phyloP scores from a whole-genome alignment of 345 rosid species.

The Hypericum perforatum region DNA sequence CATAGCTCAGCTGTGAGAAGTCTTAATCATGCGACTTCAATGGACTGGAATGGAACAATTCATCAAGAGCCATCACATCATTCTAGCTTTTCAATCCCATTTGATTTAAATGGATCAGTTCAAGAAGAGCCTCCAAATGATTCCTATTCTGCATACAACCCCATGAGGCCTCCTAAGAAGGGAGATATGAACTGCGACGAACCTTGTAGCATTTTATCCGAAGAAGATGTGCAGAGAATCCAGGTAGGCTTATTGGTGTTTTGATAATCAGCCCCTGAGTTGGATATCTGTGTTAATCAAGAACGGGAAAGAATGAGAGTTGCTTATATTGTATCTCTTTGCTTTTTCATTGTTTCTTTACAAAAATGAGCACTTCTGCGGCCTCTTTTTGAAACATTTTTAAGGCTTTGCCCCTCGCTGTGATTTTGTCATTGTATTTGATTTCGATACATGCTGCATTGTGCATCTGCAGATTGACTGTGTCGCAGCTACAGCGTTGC shows the following conservation, averaged over 20 bases:
- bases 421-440: constrained; percentile 5
- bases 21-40: background rate
- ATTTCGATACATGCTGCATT: background rate
- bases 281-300: too few species aligned
- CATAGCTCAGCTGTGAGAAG: constrained; percentile 16
- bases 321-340: too few species aligned
- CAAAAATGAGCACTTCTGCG: background rate
- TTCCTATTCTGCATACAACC: constrained; percentile 18
- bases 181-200: constrained; percentile 26
- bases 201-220: constrained; percentile 32
- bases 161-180: constrained; percentile 26
- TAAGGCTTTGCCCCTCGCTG: background rate
- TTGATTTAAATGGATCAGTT: constrained; percentile 53
- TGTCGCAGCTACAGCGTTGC: constrained; percentile 65
- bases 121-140: constrained; percentile 38
- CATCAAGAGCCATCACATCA: constrained; percentile 11
- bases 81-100: constrained; percentile 17
- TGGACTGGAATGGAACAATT: constrained; percentile 12
- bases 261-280: too few species aligned
- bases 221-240: constrained; percentile 61
- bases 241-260: constrained; percentile 34
- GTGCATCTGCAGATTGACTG: constrained; percentile 50
- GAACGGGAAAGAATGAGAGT: too few species aligned
- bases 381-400: background rate
- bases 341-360: background rate